Conservation (phyloP, 805 yeast genomes). For the Naumovozyma castellii region DNA sequence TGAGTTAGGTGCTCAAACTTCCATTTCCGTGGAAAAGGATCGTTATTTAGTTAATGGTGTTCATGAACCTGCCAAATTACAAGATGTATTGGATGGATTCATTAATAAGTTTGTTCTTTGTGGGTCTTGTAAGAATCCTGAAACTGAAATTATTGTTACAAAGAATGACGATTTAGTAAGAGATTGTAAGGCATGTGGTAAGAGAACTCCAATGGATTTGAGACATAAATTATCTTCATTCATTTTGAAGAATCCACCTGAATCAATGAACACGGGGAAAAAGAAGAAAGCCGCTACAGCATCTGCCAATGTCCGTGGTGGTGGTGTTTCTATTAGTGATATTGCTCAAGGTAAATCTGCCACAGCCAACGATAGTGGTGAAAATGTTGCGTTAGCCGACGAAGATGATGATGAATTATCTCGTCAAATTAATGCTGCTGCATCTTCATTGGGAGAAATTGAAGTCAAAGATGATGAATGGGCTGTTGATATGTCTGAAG, state of each 20-base stretch:
- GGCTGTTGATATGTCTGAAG: conserved; percentile 96
- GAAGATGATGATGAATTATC: conserved; percentile 66
- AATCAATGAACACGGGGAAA: conserved; percentile 42
- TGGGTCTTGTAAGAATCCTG: conserved; percentile 93
- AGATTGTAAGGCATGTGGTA: conserved; percentile 98
- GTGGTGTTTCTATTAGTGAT: conserved; percentile 72
- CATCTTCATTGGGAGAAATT: conserved; percentile 56
- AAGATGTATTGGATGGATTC: conserved; percentile 90
- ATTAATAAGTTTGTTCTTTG: conserved; percentile 88
- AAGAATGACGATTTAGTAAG: conserved; percentile 65
- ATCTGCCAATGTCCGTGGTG: conserved; percentile 81
- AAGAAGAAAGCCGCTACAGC: conserved; percentile 80
- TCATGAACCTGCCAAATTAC: conserved; percentile 82
- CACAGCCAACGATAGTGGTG: conserved; percentile 17
- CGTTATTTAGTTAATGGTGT: conserved; percentile 90
- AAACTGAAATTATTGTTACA: conserved; percentile 74
- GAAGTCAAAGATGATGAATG: conserved; percentile 82
- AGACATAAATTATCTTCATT: conserved; percentile 80
- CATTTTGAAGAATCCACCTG: conserved; percentile 84
- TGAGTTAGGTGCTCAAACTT: conserved; percentile 94
- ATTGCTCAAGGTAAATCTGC: conserved; percentile 47
- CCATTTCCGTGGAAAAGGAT: conserved; percentile 68
- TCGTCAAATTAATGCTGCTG: conserved; percentile 74
- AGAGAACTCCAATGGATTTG: conserved; percentile 71
- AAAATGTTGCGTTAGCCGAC: conserved; percentile 32